A percentile compares a stretch with the other conserved stretches of the same genome.
Conservation (phyloP, 2,329 filamentous ascomycete genomes). For the Didymella segeticola region DNA sequence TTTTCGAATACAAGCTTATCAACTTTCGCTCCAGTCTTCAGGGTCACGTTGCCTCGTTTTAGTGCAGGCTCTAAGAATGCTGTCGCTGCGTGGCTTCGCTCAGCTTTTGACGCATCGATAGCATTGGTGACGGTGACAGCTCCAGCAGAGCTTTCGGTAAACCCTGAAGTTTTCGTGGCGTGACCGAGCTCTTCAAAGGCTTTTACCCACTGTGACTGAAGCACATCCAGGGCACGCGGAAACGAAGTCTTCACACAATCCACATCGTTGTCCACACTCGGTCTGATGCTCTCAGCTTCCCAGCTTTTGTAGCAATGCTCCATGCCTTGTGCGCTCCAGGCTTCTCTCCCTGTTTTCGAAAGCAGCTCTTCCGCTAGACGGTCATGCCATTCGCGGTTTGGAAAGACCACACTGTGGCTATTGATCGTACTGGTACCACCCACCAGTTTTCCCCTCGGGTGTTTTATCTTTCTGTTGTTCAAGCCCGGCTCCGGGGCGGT, state of each 20-base stretch:
- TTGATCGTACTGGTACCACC: slow-evolving; percentile 31
- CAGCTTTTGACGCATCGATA: slow-evolving; percentile 23
- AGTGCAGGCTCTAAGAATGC: slow-evolving; percentile 28
- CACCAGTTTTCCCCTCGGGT: slow-evolving; percentile 27
- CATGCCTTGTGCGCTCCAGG: slow-evolving; percentile 22
- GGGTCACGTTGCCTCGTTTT: slow-evolving; percentile 22
- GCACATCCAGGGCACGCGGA: slow-evolving; percentile 20
- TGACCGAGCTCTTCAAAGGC: slow-evolving; percentile 27
- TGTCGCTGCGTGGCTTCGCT: slow-evolving; percentile 28
- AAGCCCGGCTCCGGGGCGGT: slow-evolving; percentile 21
- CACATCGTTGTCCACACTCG: neutral
- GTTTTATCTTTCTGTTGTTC: slow-evolving; percentile 21
- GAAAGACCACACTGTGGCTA: slow-evolving; percentile 29
- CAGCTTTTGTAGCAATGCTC: slow-evolving; percentile 23
- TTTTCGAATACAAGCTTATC: slow-evolving; percentile 23
- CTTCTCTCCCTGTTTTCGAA: slow-evolving; percentile 10
- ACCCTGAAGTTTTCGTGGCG: slow-evolving; percentile 14
- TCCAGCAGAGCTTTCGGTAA: slow-evolving; percentile 17
- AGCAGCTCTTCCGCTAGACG: slow-evolving; percentile 21
- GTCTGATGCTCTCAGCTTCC: slow-evolving; percentile 10
- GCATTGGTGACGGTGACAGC: slow-evolving; percentile 28
- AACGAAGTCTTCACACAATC: slow-evolving; percentile 23
- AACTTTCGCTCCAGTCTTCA: slow-evolving; percentile 22
- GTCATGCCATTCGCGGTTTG: slow-evolving; percentile 28
- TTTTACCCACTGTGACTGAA: slow-evolving; percentile 22